Evolutionary conservation across 495 filamentous ascomycete species (phyloP), one percentile per base, ranked within the genome.

Genomic region (Friedmanniomyces simplex): DNA sequence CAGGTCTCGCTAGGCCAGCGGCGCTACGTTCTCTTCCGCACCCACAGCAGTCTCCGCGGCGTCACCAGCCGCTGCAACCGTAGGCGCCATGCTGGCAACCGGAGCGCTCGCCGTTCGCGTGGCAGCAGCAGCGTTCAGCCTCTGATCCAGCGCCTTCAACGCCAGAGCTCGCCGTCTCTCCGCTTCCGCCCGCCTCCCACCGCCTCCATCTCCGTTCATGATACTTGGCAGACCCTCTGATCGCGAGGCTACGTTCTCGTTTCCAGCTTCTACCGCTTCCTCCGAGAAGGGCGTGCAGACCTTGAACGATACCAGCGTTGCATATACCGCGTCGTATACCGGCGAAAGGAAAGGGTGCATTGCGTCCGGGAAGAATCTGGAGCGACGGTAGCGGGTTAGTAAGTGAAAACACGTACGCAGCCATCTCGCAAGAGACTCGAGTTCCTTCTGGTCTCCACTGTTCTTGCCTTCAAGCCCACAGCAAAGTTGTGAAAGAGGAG

Each of bases 161-260:
- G 93, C 93, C 49, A 98, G 69, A 4, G 90, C 90, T 61, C 93
- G 79, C 68, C 93, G 80, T 55, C 93, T 74, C 74, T 98, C 93
- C 0, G 93, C 89, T 69, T 98, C 93, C 50, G 93, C 94, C 55
- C 91, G 81, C 47, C 83, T 80, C 37, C 73, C 78, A 14, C 73
- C 74, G 18, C 74, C 74, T 51, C 71, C 68, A 10, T 71, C 75
- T 12, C 71, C 71, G 64, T 73, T 79, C 53, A 86, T 75, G 18
- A 87, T 66, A 46, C 73, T 80, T 3, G 83, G 82, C 42, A 88
- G 71, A 12, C 74, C 89, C 76, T 80, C 89, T 63, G 73, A 87
- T 71, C 73, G 75, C 58, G 75, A 84, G 60, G 77, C 79, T 57
- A 81, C 84, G 59, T 81, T 77, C 65, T 88, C 82, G 69, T 84